Conservation (phyloP, 2,329 filamentous ascomycete genomes). For the Cordyceps cicadae region DNA sequence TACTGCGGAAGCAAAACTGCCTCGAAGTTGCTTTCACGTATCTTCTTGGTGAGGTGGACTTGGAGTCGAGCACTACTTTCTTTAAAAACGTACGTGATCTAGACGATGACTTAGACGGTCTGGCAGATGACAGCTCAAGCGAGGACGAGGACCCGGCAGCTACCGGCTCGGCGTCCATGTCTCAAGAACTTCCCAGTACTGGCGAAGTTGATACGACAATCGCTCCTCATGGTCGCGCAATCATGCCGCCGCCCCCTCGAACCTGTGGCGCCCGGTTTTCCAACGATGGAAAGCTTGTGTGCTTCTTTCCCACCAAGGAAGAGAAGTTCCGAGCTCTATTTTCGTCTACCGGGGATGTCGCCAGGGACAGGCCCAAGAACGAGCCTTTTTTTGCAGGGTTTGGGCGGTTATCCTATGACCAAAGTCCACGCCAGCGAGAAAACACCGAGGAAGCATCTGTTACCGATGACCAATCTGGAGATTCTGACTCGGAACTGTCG, state of each 20-base stretch:
- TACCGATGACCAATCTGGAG: slow-evolving; percentile 40
- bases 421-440: slow-evolving; percentile 38
- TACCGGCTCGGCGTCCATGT: slow-evolving; percentile 50
- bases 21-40: slow-evolving; percentile 55
- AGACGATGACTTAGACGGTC: slow-evolving; percentile 46
- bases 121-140: slow-evolving; percentile 72
- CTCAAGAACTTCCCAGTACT: slow-evolving; percentile 50
- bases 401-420: slow-evolving; percentile 45
- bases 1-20: slow-evolving; percentile 52
- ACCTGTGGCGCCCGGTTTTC: slow-evolving; percentile 55
- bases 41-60: slow-evolving; percentile 53
- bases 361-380: slow-evolving; percentile 41
- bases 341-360: slow-evolving; percentile 36
- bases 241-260: slow-evolving; percentile 48
- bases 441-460: slow-evolving; percentile 42
- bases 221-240: slow-evolving; percentile 41
- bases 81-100: slow-evolving; percentile 58
- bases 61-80: slow-evolving; percentile 51
- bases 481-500: slow-evolving; percentile 37
- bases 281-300: slow-evolving; percentile 53
- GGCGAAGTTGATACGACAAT: slow-evolving; percentile 46
- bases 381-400: slow-evolving; percentile 52
- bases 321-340: slow-evolving; percentile 46
- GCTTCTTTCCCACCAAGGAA: slow-evolving; percentile 63
- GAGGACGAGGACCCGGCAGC: slow-evolving; percentile 55